Percentiles rank a stretch among this genome's conserved stretches.
Conservation (phyloP, 2,329 filamentous ascomycete genomes). For the Sphaerostilbella broomeana region DNA sequence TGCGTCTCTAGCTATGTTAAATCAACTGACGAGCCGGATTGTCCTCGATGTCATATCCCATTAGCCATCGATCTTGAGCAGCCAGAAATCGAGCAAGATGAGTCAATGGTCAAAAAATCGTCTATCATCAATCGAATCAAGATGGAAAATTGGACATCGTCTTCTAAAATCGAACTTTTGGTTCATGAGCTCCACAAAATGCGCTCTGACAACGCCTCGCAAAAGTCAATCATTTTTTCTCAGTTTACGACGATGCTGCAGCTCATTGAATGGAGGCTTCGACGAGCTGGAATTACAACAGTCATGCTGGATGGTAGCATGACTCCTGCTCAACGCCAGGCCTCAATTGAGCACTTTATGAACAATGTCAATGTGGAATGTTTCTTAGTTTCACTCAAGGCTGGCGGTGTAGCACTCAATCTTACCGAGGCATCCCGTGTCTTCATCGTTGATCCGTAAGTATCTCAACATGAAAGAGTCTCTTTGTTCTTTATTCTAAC, state of each 20-base stretch:
- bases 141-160: slow-evolving; percentile 98
- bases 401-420: slow-evolving; percentile 91
- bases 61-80: slow-evolving; percentile 90
- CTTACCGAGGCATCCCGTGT: slow-evolving; percentile 90
- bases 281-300: slow-evolving; percentile 93
- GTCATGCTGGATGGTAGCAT: slow-evolving; percentile 98
- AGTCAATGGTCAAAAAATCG: slow-evolving; percentile 79
- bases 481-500: slow-evolving; percentile 1
- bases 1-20: slow-evolving; percentile 53
- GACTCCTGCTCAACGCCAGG: slow-evolving; percentile 88
- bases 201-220: slow-evolving; percentile 83
- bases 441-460: slow-evolving; percentile 92
- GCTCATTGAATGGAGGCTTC: slow-evolving; percentile 92
- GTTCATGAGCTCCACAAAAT: slow-evolving; percentile 91
- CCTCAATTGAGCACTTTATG: slow-evolving; percentile 95
- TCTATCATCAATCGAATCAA: slow-evolving; percentile 98
- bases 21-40: slow-evolving; percentile 71
- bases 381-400: slow-evolving; percentile 92
- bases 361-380: slow-evolving; percentile 89
- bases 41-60: slow-evolving; percentile 85
- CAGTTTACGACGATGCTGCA: slow-evolving; percentile 98
- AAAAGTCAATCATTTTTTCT: slow-evolving; percentile 96
- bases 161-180: slow-evolving; percentile 94
- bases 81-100: slow-evolving; percentile 89
- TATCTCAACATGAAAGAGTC: slow-evolving; percentile 23